Conservation (phyloP, 805 yeast species). For the Ascoidea asiatica region DNA sequence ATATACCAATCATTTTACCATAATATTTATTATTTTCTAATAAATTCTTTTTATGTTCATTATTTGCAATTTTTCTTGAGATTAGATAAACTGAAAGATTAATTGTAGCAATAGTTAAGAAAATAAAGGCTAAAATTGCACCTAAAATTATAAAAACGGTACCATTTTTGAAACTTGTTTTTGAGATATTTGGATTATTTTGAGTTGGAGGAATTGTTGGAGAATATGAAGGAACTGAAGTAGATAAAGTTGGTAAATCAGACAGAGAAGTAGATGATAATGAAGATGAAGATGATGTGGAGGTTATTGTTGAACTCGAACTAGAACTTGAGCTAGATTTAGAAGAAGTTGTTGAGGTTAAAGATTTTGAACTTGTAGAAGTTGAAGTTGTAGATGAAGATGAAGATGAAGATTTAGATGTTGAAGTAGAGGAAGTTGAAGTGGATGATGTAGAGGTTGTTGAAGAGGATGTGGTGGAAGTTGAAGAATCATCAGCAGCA, state of each 20-base stretch:
- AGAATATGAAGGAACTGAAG: not conserved
- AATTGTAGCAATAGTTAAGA: not conserved
- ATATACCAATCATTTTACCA: not conserved
- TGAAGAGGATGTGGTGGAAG: not conserved
- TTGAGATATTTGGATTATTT: not conserved
- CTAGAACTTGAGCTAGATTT: not conserved
- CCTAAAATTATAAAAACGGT: not conserved
- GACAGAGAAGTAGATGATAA: too few species aligned
- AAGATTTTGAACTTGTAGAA: not conserved
- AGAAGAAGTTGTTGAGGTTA: not conserved
- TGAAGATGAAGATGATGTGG: not conserved
- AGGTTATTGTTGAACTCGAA: not conserved
- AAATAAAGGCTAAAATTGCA: not conserved
- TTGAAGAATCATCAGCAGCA: not conserved
- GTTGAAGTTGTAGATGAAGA: not conserved
- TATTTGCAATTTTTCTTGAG: not conserved
- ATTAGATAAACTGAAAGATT: too few species aligned
- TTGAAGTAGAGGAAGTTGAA: not conserved
- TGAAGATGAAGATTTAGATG: not conserved
- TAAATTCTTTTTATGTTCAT: not conserved
- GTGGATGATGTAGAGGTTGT: not conserved
- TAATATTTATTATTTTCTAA: not conserved
- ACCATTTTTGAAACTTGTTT: not conserved
- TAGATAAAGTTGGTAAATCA: not conserved
- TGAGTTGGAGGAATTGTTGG: not conserved